Percentiles rank a stretch among this genome's conserved stretches.
These are phyloP conservation scores for Phoma sp. DNA, from an alignment of 2,329 filamentous ascomycete species.

Conservation along the genomic window DNA sequence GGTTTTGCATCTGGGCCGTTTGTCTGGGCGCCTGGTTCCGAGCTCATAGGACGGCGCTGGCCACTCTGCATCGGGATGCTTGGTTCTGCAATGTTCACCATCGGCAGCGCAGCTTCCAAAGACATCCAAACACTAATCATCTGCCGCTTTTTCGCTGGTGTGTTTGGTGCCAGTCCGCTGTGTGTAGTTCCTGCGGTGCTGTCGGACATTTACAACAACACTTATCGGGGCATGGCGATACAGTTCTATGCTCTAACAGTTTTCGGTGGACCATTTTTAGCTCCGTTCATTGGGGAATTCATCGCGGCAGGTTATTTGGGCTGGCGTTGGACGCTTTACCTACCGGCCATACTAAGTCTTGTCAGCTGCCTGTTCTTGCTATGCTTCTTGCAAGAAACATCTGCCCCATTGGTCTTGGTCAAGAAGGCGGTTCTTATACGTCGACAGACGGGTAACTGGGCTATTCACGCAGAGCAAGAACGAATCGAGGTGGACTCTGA, in stretches of 20 bases:
- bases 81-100: conserved; percentile 53
- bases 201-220: conserved; percentile 2
- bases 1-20: conserved; percentile 69
- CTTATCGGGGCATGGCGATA: conserved; percentile 8
- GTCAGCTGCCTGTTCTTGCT: background rate
- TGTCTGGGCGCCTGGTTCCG: conserved; percentile 67
- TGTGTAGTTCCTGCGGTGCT: conserved; percentile 7
- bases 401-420: background rate
- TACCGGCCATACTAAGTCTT: background rate
- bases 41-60: conserved; percentile 53
- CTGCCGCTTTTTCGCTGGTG: conserved; percentile 6
- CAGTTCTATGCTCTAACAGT: conserved; percentile 7
- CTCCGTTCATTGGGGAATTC: background rate
- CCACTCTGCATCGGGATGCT: conserved; percentile 53
- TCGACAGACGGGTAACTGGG: conserved; percentile 1
- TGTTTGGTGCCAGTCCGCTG: conserved; percentile 5
- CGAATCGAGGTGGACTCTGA: background rate
- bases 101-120: conserved; percentile 46
- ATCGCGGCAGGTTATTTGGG: background rate
- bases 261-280: conserved; percentile 2
- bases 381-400: background rate
- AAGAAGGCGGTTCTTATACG: background rate
- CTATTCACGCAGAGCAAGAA: conserved; percentile 4
- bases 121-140: conserved; percentile 7
- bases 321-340: conserved; percentile 10